A percentile compares a stretch with the other conserved stretches of the same genome.
Evolutionary conservation across 2,329 filamentous ascomycete species (phyloP).

Genomic region (Fusarium nodosum): DNA sequence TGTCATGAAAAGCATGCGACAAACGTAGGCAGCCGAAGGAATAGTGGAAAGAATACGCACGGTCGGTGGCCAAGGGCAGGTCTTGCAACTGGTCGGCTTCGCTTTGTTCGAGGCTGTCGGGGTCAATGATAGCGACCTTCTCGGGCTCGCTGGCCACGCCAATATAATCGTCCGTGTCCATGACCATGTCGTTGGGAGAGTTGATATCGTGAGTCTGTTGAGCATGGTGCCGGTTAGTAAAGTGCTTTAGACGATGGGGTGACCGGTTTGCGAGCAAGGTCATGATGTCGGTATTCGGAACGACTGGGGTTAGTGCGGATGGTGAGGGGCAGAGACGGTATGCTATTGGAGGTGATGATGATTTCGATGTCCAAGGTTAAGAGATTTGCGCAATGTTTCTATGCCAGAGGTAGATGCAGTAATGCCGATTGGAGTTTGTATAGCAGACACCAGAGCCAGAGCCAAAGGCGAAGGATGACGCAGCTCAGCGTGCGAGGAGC

Average conservation of each 20-base stretch:
- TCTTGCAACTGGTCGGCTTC: slow-evolving; percentile 64
- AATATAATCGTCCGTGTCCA: slow-evolving; percentile 69
- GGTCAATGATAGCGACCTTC: slow-evolving; percentile 67
- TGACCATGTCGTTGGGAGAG: slow-evolving; percentile 69
- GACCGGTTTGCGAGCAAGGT: slow-evolving; percentile 34
- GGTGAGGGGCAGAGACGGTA: slow-evolving; percentile 37
- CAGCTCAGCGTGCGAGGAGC: slow-evolving; percentile 35
- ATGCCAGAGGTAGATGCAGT: slow-evolving; percentile 7
- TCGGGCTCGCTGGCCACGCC: slow-evolving; percentile 64
- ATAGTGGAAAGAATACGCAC: slow-evolving; percentile 57
- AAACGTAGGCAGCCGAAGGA: slow-evolving; percentile 3
- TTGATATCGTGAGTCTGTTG: slow-evolving; percentile 66
- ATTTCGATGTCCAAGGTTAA: slow-evolving; percentile 25
- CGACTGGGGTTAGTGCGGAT: slow-evolving; percentile 35
- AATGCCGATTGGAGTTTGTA: slow-evolving; percentile 18
- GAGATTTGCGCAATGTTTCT: slow-evolving; percentile 28
- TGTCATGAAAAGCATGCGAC: slow-evolving; percentile 6
- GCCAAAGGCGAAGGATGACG: slow-evolving; percentile 36
- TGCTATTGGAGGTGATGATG: slow-evolving; percentile 34
- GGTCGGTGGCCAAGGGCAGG: slow-evolving; percentile 65
- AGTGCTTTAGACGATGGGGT: slow-evolving; percentile 32
- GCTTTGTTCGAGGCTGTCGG: slow-evolving; percentile 63
- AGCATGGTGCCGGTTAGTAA: slow-evolving; percentile 47
- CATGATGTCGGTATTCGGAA: slow-evolving; percentile 47
- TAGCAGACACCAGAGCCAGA: slow-evolving; percentile 2